Evolutionary conservation across 352 stramenopile genomes (phyloP).

Genomic region (Pythium oligandrum): DNA sequence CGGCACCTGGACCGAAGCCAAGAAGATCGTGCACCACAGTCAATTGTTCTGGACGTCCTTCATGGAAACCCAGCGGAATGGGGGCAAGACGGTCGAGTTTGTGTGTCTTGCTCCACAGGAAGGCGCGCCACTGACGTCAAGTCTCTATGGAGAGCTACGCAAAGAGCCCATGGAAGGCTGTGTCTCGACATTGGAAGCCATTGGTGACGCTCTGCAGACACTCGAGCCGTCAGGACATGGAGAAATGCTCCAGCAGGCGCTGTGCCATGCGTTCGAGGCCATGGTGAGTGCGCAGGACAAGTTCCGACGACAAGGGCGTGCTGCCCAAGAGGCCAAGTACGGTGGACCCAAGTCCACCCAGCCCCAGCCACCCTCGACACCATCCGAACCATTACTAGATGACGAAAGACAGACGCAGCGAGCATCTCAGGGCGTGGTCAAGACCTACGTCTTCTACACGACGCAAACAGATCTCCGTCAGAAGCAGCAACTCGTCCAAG

Average conservation of each 20-base stretch:
- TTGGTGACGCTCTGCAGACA: slow-evolving; percentile 38
- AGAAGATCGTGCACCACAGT: slow-evolving; percentile 65
- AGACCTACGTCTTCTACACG: slow-evolving; percentile 54
- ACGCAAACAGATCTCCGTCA: slow-evolving; percentile 55
- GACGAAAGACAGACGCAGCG: slow-evolving; percentile 10
- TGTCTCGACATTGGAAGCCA: slow-evolving; percentile 68
- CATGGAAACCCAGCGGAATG: slow-evolving; percentile 15
- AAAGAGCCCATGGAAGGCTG: slow-evolving; percentile 75
- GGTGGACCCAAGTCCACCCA: slow-evolving; percentile 12
- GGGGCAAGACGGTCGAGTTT: slow-evolving; percentile 35
- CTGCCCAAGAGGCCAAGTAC: slow-evolving; percentile 10
- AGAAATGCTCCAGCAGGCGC: slow-evolving; percentile 15
- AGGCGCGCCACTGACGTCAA: slow-evolving; percentile 8
- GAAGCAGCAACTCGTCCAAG: slow-evolving; percentile 41
- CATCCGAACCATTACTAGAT: slow-evolving; percentile 6
- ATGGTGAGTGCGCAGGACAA: slow-evolving; percentile 59
- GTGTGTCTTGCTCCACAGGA: slow-evolving; percentile 28
- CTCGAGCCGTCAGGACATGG: slow-evolving; percentile 27
- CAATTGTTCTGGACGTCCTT: slow-evolving; percentile 31
- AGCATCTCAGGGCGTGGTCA: slow-evolving; percentile 11
- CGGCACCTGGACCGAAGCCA: slow-evolving; percentile 78
- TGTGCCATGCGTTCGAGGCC: slow-evolving; percentile 38
- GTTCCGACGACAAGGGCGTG: slow-evolving; percentile 22
- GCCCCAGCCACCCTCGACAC: background rate
- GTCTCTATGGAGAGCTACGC: slow-evolving; percentile 60